These are phyloP conservation scores for Neurospora sp. DNA, from an alignment of 495 filamentous ascomycete species.

Conservation along the genomic window DNA sequence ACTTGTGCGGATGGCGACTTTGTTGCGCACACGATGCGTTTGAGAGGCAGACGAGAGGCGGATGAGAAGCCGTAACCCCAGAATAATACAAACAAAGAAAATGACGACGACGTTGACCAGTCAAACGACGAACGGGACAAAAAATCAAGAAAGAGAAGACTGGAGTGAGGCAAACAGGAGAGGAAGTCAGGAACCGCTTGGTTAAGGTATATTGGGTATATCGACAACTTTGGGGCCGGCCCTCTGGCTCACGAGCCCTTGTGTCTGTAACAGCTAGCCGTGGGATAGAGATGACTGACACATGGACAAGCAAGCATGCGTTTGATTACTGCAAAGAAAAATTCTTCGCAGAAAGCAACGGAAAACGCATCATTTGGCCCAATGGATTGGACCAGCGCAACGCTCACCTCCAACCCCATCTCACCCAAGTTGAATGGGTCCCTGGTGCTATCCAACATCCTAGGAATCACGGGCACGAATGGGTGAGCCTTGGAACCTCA, in stretches of 20 bases:
- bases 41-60: neutral
- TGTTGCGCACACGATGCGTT: neutral
- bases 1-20: neutral
- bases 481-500: neutral
- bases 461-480: neutral
- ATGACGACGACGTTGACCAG: neutral
- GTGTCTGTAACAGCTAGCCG: neutral
- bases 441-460: neutral
- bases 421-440: neutral
- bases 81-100: conserved; percentile 3
- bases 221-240: neutral
- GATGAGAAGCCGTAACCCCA: neutral
- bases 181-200: neutral
- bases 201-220: neutral
- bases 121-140: conserved; percentile 3
- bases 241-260: neutral
- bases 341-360: neutral
- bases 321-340: neutral
- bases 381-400: neutral
- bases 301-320: neutral
- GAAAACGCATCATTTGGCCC: neutral
- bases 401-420: neutral
- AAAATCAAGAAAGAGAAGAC: conserved; percentile 4
- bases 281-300: neutral
- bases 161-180: neutral